These are phyloP conservation scores for Vanrija humicola DNA, from an alignment of 1,284 basidiomycete genomes.

Conservation along the genomic window DNA sequence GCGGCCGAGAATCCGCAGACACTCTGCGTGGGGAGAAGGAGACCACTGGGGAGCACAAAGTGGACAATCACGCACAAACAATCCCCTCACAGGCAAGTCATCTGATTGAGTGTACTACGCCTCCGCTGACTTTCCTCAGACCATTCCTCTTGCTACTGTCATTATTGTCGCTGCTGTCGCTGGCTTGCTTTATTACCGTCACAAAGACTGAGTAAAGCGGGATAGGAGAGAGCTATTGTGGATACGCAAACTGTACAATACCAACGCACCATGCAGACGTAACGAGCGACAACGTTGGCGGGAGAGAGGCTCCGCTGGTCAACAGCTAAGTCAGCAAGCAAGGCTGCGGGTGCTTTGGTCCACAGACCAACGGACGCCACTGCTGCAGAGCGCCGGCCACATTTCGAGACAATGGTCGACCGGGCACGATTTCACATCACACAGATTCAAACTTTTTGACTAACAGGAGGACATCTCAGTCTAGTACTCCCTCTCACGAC, in stretches of 20 bases:
- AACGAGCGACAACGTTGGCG: not conserved
- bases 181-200: slow-evolving; percentile 36
- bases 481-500: slow-evolving; percentile 11
- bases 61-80: slow-evolving; percentile 1
- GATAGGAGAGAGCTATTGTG: too few species aligned
- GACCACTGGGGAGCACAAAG: slow-evolving; percentile 1
- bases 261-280: too few species aligned
- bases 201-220: slow-evolving; percentile 17
- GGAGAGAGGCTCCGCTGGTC: too few species aligned
- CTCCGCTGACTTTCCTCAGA: not conserved
- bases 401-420: not conserved
- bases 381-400: not conserved
- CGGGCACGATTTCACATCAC: not conserved
- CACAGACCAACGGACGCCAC: not conserved
- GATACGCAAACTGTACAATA: too few species aligned
- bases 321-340: too few species aligned
- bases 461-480: not conserved
- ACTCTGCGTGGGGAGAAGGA: slow-evolving; percentile 32
- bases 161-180: slow-evolving; percentile 39
- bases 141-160: slow-evolving; percentile 35
- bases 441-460: not conserved
- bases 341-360: too few species aligned
- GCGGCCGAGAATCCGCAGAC: slow-evolving; percentile 39
- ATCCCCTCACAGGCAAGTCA: not conserved
- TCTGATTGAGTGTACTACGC: not conserved